phyloP scores from a whole-genome alignment of 2,329 filamentous ascomycete genomes.

The Scedosporium apiospermum region DNA sequence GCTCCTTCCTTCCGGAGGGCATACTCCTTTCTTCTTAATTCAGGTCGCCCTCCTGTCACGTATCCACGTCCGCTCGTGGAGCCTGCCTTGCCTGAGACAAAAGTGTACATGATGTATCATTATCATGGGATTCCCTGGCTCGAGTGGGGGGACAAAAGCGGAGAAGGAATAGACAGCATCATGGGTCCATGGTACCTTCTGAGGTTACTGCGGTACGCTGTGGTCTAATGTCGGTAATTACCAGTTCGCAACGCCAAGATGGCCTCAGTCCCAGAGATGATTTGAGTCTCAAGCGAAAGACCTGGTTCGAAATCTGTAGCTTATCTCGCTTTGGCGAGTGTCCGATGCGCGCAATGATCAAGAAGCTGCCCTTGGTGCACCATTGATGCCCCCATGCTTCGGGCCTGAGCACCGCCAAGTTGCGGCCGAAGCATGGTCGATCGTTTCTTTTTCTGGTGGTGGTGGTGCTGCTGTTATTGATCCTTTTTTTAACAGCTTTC shows the following conservation, averaged over 20 bases:
- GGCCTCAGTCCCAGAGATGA: neutral
- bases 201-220: too few relatives aligned
- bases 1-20: too few relatives aligned
- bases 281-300: neutral
- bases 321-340: neutral
- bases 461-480: too few relatives aligned
- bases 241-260: neutral
- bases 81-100: neutral
- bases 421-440: neutral
- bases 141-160: neutral
- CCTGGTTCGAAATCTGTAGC: neutral
- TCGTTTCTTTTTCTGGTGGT: neutral
- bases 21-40: neutral
- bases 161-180: neutral
- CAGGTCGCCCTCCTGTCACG: neutral
- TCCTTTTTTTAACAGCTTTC: neutral
- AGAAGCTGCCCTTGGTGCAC: neutral
- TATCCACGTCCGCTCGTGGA: neutral
- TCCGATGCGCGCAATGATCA: neutral
- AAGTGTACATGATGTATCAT: too few relatives aligned
- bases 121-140: neutral
- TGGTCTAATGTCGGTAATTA: neutral
- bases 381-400: neutral
- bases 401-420: neutral
- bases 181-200: neutral